Percentiles rank a stretch among this genome's conserved stretches.
phyloP scores from a whole-genome alignment of 2,329 filamentous ascomycete genomes.

The Gnomoniopsis smithogilvyi region DNA sequence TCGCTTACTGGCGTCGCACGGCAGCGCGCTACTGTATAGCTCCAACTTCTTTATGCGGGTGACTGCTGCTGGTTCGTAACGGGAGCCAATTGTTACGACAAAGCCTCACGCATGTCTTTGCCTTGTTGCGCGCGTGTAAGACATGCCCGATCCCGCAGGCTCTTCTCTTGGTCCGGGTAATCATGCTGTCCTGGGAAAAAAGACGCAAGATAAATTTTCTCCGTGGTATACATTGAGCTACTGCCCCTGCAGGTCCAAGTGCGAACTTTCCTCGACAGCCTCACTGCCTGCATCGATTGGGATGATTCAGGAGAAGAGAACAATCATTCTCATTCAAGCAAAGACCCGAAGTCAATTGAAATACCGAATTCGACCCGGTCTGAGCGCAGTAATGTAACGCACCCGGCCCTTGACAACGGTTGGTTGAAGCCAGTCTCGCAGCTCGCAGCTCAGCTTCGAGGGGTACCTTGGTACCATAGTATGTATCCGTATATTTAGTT shows the following conservation, averaged over 20 bases:
- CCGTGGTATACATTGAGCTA: background rate
- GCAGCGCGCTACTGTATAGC: slow-evolving; percentile 4
- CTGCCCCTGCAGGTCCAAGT: too few species aligned
- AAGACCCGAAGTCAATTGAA: background rate
- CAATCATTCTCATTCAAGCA: background rate
- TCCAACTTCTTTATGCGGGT: background rate
- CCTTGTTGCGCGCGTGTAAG: background rate
- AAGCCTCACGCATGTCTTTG: background rate
- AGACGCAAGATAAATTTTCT: background rate
- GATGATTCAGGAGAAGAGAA: background rate
- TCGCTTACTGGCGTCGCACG: slow-evolving; percentile 15
- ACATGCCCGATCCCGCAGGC: background rate
- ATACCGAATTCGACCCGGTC: background rate
- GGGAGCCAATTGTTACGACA: slow-evolving; percentile 1
- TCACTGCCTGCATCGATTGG: background rate
- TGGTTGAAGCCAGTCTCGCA: background rate
- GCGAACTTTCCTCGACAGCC: too few species aligned
- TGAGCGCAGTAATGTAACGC: background rate
- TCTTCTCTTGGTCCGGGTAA: background rate
- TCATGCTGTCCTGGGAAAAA: background rate
- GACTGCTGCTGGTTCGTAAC: slow-evolving; percentile 3
- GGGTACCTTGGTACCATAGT: too few species aligned
- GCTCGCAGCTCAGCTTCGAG: background rate
- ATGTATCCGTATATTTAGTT: background rate
- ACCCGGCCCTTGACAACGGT: background rate